Evolutionary conservation across 371 early-diverging fungal species (phyloP), one percentile per base, ranked within the genome.

Genomic region (Mortierella sp.): DNA sequence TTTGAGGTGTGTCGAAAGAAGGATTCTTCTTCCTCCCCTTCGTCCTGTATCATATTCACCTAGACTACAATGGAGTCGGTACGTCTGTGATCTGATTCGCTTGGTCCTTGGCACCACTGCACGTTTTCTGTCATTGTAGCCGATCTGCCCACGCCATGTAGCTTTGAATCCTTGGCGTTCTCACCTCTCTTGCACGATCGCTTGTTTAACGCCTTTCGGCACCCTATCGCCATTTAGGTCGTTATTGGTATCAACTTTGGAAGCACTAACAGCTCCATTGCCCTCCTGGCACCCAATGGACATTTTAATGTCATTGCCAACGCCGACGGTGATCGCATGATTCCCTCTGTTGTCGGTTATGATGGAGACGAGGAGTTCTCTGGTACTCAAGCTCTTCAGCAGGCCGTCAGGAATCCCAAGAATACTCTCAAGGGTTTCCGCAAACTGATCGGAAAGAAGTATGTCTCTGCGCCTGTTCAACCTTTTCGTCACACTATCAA

Each of bases 321-420:
- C 85, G 96, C 94, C 80, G 98, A 98, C 80, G 98, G 98, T 83
- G 96, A 96, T 81, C 87, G 97, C 76, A 91, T 93, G 82, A 96
- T 96, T 71, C 95, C 98, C 52, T 90, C 94, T 52, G 92, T 89
- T 79, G 91, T 97, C 58, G 95, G 96, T 69, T 95, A 94, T 88
- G 89, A 93, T n/a, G 93, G 90, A 53, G 90, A 91, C 56, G 97
- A 96, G 78, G 93, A 95, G 93, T 85, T 95, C 67, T 89, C 90
- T 62, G 98, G 98, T 67, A 91, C 95, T 53, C 96, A 95, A 81
- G 98, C 97, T 76, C 90, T 93, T 74, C 87, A 89, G 78, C 96
- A 96, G 84, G 89, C 89, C 64, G 89, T 96, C 67, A 89, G 93
- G 78, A 94, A 97, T 80, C 89, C 94, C 54, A 84, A 89, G 70